Base-by-base conservation (phyloP, 129 eudicot species). In the Helichrysum umbraculigerum region DNA sequence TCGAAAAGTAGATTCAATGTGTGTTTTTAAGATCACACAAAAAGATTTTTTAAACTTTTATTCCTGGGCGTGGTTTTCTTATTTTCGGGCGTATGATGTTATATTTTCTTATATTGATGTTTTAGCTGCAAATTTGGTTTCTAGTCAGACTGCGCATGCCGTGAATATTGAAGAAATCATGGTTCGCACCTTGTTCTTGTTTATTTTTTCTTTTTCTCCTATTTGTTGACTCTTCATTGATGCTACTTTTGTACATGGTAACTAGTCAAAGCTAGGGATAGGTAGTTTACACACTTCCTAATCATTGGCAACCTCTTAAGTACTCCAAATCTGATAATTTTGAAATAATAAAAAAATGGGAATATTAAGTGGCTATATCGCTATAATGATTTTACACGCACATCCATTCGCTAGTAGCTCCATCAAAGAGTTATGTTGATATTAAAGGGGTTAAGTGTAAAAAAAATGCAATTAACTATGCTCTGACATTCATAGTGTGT, bases 111-210 rank as follows among this genome's bases (percentile, higher is more conserved):
- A 44, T 78, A 59, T 81, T 71, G 50, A 71, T 69, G 82, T 71
- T 88, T 73, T 88, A 85, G 97, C 92, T 50, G 92, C 89, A 59
- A 83, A 63, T 85, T 82, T 90, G 83, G 78, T 85, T 74, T 81
- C 77, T 60, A 51, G 81, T 66, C 89, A 89, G 42, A 81, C 83
- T 62, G 96, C 97, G 80, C 85, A 93, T 83, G 98, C 98, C 73
- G 39, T 73, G 62, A 77, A 71, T 77, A 70, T 71, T 83, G 91
- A 85, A 20, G 78, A 57, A 63, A 74, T 90, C 16, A 60, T 69
- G 90, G 98, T 92, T 70, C 70, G 86, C 33, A 82, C 32, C 63
- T 25, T 44, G 41, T 84, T 28, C 80, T 79, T 22, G 65, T 68
- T 25, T 52, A 47, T 50, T 37, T 25, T 25, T 51, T 69, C 9